Evolutionary conservation across 306 rosid genomes (phyloP).

Genomic region (Sophora flavescens): DNA sequence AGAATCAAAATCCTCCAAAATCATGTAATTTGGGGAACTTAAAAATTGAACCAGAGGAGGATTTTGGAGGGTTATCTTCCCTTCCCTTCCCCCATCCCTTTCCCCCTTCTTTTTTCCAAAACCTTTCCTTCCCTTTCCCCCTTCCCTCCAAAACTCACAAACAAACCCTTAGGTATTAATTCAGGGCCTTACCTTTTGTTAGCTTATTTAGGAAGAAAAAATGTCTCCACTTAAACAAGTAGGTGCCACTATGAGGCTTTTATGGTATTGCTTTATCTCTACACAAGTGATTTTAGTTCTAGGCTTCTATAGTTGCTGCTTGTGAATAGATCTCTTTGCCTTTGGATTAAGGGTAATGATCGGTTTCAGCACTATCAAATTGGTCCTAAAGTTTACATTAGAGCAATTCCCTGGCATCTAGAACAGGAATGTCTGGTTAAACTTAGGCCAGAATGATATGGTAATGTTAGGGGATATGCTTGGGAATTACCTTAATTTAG

Average conservation of each 20-base stretch:
- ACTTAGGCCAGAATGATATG: conserved; percentile 28
- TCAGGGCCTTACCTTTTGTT: conserved; percentile 20
- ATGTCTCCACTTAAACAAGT: no score
- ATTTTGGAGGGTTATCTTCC: no score
- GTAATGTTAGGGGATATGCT: conserved; percentile 40
- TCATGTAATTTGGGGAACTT: no score
- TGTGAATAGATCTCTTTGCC: not conserved
- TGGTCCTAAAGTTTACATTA: conserved; percentile 34
- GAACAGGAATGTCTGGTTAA: conserved; percentile 37
- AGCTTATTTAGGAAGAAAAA: not conserved
- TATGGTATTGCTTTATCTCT: not conserved
- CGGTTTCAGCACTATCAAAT: conserved; percentile 14
- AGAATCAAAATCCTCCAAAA: no score
- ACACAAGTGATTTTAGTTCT: not conserved
- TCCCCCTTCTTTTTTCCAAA: no score
- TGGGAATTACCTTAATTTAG: conserved; percentile 9
- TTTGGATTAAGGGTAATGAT: not conserved
- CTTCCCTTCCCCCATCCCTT: no score
- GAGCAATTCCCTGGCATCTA: conserved; percentile 25
- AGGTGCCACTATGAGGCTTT: no score
- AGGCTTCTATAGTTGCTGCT: no score
- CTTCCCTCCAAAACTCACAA: no score
- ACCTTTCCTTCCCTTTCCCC: no score
- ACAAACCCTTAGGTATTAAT: not conserved
- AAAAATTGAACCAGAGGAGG: no score